Evolutionary conservation across 805 yeast genomes (phyloP).

Genomic region (Candida chilensis): DNA sequence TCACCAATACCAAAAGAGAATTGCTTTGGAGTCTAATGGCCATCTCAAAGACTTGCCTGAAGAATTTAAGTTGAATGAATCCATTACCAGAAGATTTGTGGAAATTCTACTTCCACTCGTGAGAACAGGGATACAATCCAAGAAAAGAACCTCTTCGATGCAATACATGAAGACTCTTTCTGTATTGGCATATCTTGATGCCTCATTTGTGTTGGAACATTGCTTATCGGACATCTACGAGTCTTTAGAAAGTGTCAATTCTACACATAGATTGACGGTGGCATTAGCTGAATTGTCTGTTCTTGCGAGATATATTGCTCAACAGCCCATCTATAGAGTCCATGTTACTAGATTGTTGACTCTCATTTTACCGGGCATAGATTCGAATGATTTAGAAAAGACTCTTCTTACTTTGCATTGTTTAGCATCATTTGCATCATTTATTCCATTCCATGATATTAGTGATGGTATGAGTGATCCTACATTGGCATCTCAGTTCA

Average conservation of each 20-base stretch:
- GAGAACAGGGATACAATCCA: conserved; percentile 71
- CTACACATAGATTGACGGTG: conserved; percentile 72
- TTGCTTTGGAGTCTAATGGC: conserved; percentile 35
- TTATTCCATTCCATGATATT: conserved; percentile 63
- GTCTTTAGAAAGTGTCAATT: conserved; percentile 56
- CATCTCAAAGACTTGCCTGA: conserved; percentile 13
- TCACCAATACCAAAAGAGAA: conserved; percentile 51
- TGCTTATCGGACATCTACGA: conserved; percentile 69
- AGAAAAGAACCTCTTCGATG: conserved; percentile 44
- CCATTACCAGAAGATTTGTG: conserved; percentile 34
- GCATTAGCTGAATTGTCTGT: conserved; percentile 63
- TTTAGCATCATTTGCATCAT: conserved; percentile 60
- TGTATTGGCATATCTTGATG: conserved; percentile 53
- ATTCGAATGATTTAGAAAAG: conserved; percentile 75
- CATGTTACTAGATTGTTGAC: conserved; percentile 72
- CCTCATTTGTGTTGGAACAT: conserved; percentile 42
- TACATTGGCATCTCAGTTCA: conserved; percentile 38
- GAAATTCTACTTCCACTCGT: conserved; percentile 45
- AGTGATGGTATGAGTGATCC: conserved; percentile 32
- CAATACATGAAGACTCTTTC: conserved; percentile 52
- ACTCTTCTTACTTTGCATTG: conserved; percentile 61
- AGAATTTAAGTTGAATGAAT: conserved; percentile 22
- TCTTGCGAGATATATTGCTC: conserved; percentile 58
- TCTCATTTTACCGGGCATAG: conserved; percentile 72
- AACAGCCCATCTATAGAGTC: conserved; percentile 54